Evolutionary conservation across 2,329 filamentous ascomycete genomes (phyloP).

Genomic region (Fusarium concolor): DNA sequence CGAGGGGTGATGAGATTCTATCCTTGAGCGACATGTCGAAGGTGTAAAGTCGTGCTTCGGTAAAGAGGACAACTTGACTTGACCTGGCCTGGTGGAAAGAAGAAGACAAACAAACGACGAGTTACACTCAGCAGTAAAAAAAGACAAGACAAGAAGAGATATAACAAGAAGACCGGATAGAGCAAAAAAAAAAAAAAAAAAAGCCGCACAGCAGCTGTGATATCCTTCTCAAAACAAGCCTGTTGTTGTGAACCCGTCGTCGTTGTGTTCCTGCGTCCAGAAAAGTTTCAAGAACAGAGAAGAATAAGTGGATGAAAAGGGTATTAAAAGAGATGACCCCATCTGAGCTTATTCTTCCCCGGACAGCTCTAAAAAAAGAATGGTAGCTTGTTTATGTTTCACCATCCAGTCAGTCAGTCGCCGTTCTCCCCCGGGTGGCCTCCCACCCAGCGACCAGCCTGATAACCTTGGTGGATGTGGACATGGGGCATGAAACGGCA

Average conservation of each 20-base stretch:
- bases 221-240: constrained; percentile 20
- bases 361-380: constrained; percentile 29
- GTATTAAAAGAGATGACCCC: constrained; percentile 27
- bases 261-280: constrained; percentile 18
- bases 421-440: constrained; percentile 16
- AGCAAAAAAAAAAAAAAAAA: neutral
- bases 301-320: neutral
- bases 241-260: constrained; percentile 18
- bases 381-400: constrained; percentile 34
- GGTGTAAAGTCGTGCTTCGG: constrained; percentile 26
- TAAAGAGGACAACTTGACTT: constrained; percentile 11
- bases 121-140: constrained; percentile 4
- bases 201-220: constrained; percentile 39
- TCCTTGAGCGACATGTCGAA: constrained; percentile 62
- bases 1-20: constrained; percentile 71
- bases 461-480: constrained; percentile 10
- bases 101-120: constrained; percentile 15
- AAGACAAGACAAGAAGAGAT: constrained; percentile 4
- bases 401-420: constrained; percentile 4
- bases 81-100: neutral
- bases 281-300: constrained; percentile 17
- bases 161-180: constrained; percentile 12
- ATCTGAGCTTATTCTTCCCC: constrained; percentile 29
- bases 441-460: constrained; percentile 14
- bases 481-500: constrained; percentile 28